Percentiles rank a stretch among this genome's conserved stretches.
Conservation (phyloP, 495 filamentous ascomycete species). For the Aspergillus affinis region DNA sequence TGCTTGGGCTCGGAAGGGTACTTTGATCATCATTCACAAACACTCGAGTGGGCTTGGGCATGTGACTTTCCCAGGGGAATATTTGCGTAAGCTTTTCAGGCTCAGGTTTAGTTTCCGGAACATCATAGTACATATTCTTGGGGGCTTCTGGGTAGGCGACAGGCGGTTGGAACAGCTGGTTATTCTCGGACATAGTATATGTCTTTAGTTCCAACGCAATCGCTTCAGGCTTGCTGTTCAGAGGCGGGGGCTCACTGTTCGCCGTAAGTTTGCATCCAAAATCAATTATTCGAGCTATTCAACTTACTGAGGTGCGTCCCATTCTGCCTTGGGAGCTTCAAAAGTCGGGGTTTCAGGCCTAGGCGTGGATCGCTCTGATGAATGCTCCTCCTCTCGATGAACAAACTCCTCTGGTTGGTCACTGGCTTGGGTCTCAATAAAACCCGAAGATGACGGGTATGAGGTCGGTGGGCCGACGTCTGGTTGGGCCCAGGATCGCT, state of each 20-base stretch:
- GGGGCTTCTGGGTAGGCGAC: conserved; percentile 76
- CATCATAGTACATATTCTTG: conserved; percentile 78
- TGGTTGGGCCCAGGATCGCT: conserved; percentile 8
- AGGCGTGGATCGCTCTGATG: conserved; percentile 33
- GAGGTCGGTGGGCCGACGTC: conserved; percentile 5
- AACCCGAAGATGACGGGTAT: conserved; percentile 5
- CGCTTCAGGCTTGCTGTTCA: conserved; percentile 74
- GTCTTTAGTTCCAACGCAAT: conserved; percentile 66
- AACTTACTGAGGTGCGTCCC: conserved; percentile 66
- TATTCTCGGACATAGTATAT: conserved; percentile 75
- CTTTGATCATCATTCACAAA: conserved; percentile 58
- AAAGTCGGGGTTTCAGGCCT: conserved; percentile 37
- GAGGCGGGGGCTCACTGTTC: conserved; percentile 69
- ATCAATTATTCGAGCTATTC: background rate
- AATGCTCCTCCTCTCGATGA: conserved; percentile 23
- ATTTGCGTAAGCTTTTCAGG: conserved; percentile 60
- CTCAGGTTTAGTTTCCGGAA: conserved; percentile 61
- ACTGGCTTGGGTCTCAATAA: conserved; percentile 17
- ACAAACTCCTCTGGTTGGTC: conserved; percentile 40
- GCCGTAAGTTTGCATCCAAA: conserved; percentile 23
- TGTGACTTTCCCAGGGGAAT: conserved; percentile 81
- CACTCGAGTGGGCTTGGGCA: conserved; percentile 66
- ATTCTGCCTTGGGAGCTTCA: conserved; percentile 57
- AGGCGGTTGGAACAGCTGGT: conserved; percentile 70
- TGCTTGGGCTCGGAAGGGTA: conserved; percentile 17